Evolutionary conservation across 108 stramenopile species (phyloP).

Genomic region (Schizochytrium sp.): DNA sequence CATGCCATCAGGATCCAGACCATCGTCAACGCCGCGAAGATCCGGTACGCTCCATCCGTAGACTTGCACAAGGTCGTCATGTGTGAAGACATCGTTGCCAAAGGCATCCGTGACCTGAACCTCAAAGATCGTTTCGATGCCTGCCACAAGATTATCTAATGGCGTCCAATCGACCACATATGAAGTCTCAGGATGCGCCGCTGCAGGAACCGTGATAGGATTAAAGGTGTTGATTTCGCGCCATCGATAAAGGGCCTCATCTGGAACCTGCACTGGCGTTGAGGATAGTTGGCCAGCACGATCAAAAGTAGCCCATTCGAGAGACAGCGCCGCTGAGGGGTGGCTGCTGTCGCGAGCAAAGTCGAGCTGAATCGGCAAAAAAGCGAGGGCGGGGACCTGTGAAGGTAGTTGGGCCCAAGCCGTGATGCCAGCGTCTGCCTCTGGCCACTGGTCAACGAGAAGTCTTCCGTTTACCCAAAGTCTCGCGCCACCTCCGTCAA

Average conservation of each 20-base stretch:
- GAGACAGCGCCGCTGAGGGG: neutral
- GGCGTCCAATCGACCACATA: neutral
- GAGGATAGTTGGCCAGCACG: neutral
- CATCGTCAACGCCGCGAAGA: neutral
- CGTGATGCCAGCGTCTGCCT: neutral
- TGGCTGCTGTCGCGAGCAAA: neutral
- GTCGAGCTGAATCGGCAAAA: neutral
- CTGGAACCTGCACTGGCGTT: neutral
- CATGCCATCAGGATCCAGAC: neutral
- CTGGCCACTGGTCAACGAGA: neutral
- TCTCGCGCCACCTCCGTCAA: neutral
- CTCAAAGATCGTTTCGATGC: neutral
- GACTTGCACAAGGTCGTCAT: neutral
- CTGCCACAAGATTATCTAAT: neutral
- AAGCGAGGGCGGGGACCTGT: neutral
- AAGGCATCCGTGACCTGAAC: neutral
- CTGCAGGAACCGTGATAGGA: neutral
- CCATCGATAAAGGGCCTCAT: neutral
- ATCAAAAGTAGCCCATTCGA: neutral
- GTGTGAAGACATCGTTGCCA: neutral
- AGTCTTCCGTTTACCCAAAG: neutral
- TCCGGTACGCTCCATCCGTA: neutral
- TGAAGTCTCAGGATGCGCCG: neutral
- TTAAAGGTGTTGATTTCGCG: neutral
- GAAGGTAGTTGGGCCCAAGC: neutral